Evolutionary conservation across 805 yeast species (phyloP).

Genomic region (Blastobotrys robertii): DNA sequence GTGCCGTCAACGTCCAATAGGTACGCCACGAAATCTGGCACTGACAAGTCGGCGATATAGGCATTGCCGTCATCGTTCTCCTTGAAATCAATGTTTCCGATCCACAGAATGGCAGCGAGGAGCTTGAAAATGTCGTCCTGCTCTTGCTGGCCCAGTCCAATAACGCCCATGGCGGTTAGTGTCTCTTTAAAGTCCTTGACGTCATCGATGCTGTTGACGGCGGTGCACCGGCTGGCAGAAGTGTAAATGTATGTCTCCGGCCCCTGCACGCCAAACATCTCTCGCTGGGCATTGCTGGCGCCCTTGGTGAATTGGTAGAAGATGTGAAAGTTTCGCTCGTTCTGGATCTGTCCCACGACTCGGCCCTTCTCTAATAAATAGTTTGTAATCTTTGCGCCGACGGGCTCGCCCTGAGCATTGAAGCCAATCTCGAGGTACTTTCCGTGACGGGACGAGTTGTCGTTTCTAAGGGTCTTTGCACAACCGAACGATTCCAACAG

Average conservation of each 20-base stretch:
- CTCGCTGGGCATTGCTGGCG: slow-evolving; percentile 77
- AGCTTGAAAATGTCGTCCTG: slow-evolving; percentile 85
- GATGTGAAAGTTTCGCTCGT: slow-evolving; percentile 94
- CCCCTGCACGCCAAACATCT: slow-evolving; percentile 76
- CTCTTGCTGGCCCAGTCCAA: slow-evolving; percentile 73
- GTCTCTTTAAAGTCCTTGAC: slow-evolving; percentile 70
- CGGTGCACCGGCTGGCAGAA: slow-evolving; percentile 71
- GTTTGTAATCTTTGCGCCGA: slow-evolving; percentile 92
- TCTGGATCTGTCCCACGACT: slow-evolving; percentile 87
- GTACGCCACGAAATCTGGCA: slow-evolving; percentile 92
- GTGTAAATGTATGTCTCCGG: slow-evolving; percentile 93
- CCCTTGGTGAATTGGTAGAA: slow-evolving; percentile 93
- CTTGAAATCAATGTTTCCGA: slow-evolving; percentile 79
- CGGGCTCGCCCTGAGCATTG: slow-evolving; percentile 74
- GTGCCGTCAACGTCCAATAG: slow-evolving; percentile 70
- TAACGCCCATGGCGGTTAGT: slow-evolving; percentile 72
- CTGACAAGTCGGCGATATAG: slow-evolving; percentile 70
- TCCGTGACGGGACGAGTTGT: slow-evolving; percentile 87
- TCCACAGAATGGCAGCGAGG: slow-evolving; percentile 82
- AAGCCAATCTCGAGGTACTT: slow-evolving; percentile 88
- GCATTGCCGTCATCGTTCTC: slow-evolving; percentile 88
- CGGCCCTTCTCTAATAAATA: slow-evolving; percentile 90
- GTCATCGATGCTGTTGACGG: slow-evolving; percentile 85
- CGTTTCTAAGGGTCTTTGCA: slow-evolving; percentile 83
- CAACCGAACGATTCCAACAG: slow-evolving; percentile 85